Base-by-base conservation (phyloP, 2,329 filamentous ascomycete species). In the Aspergillus transmontanensis region DNA sequence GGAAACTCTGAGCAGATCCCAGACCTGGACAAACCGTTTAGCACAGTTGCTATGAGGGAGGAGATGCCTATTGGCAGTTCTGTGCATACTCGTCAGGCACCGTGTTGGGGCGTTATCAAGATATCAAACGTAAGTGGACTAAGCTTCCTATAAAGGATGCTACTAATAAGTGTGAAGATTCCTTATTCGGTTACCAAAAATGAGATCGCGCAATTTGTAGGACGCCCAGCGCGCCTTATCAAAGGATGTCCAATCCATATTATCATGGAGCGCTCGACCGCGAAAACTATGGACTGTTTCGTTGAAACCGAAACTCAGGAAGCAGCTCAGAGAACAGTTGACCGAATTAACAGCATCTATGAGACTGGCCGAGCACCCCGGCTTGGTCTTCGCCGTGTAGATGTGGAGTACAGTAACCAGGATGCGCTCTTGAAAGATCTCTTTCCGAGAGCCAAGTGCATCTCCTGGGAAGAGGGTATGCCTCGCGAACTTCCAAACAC, bases 241-340 rank as follows among this genome's bases (percentile, higher is more conserved):
- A 65, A 75, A 21, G 83, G 81, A 32, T 80, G 76, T 50, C 76
- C 83, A 0, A 76, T 85, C n/a, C 84, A 86, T 66, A 84, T 86
- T 65, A 83, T 86, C 62, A 86, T 86, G 84, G 84, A 86, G 65
- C 82, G 84, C 26, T 79, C 81, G 26, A 85, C 83, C n/a, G 83
- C 82, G 21, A 86, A 86, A 75, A 86, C 84, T 1, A 83, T 83
- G 79, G 83, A 85, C 58, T 82, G 79, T 63, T 86, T 78, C 66
- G 77, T 84, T 45, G 84, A 86, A 60, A 78, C 85, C 41, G 58
- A 68, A 3, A 74, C 71, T 6, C 45, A 59, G 1, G 61, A 63
- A 11, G 80, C 82, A 66, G 84, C 84, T 0, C 59, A 73, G 19
- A 71, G 72, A 14, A 71, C 78, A 4, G 73, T 80, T 10, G 67